Evolutionary conservation across 2,329 filamentous ascomycete species (phyloP), one percentile per base, ranked within the genome.

Genomic region (Ascochyta viciae-villosae): DNA sequence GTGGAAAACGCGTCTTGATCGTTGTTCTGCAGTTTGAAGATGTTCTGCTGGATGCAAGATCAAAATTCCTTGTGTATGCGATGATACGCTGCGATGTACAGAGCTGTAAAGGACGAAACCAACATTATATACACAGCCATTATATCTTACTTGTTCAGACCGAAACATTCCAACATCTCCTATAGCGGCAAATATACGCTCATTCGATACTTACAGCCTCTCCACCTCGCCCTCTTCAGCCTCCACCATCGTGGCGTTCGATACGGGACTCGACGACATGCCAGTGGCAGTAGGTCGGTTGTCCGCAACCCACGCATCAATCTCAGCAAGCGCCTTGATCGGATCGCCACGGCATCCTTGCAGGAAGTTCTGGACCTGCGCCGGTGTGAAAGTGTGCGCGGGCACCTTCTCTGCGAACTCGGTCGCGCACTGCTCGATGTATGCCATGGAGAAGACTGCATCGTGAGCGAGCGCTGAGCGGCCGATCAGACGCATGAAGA

Each of bases 401-500:
- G 73, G 73, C 15, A 76, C 34, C 27, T 62, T 65, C 7, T 63
- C 50, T 3, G 67, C 63, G 39, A 76, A 76, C 3, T 61, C 50
- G 1, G 29, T 29, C 0, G 72, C 71, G 40, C 63, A 63, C 8
- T 60, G 39, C 15, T 67, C 62, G 15, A 74, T 59, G 29, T 72
- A 57, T 3, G 61, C 26, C 42, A 57, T 45, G 2, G 62, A 67
- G 49, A 63, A 63, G 1, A 41, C 54, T 3, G 62, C 51, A 24
- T 61, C 54, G 29, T 63, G 63, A 3, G 62, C 62, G 33, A 68
- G 50, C 4, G 65, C 61, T 5, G 61, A 58, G 4, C 64, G 68
- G 4, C 70, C 69, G 26, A 74, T 65, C 15, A 74, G 51, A 13
- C 72, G 72, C 54, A 66, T 66, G 53, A 73, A 73, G 31, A 72